Base-by-base conservation (phyloP, 202 grass and related monocot genomes). In the Musa balbisiana region DNA sequence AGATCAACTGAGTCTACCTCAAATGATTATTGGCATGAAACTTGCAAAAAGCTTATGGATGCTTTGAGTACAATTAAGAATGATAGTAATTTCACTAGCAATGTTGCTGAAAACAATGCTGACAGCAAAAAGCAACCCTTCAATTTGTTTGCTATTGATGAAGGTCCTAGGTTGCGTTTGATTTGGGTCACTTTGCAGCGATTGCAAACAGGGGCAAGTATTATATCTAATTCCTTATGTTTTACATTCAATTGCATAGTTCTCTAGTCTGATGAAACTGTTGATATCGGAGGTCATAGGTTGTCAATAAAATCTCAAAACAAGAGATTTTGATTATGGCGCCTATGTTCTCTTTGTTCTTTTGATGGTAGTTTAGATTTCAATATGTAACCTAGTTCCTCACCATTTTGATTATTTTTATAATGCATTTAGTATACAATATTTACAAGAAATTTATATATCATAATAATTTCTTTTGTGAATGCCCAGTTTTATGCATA, bases 61-160 rank as follows among this genome's bases (percentile, higher is more conserved):
- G 91, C 91, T 67, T 80, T 98, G 77, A 86, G 87, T 89, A 83
- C 87, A 78, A 75, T 79, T 75, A 76, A 77, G 77, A 53, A 82
- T 76, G 67, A 77, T 82, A 68, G 24, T 49, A 67, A 55, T 79
- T 81, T 71, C 26, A 73, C 51, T 65, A 78, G 49, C 10, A 72
- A 65, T 75, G 81, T 71, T 27, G 49, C 69, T 83, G 85, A 80
- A 74, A 52, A 76, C 64, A 83, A 52, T 49, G 87, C 73, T 49
- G 72, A 79, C 79, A 86, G 76, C 26, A 98, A 89, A 88, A 89
- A 77, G 71, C 76, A 77, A 60, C 91, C 85, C 79, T 91, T 98
- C 77, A 98, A 83, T 85, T 87, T 98, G 84, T 75, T 94, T 87
- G 89, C 88, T 82, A 74, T 98, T 86, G 78, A 92, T 90, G 81